Base-by-base conservation (phyloP, 352 stramenopile species). In the Discostella stelligera region DNA sequence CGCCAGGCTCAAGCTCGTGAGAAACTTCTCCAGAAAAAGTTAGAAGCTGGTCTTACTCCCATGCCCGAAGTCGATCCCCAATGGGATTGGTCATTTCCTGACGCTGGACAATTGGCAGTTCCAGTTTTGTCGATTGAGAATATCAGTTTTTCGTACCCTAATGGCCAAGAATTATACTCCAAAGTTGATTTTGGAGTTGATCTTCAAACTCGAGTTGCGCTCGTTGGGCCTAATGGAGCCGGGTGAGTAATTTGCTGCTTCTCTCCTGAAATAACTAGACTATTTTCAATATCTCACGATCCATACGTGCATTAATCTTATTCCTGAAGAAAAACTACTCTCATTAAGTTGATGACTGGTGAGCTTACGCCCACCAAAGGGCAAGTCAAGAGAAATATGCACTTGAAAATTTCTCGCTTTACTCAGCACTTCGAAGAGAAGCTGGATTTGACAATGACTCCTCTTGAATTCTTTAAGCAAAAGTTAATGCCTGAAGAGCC, bases 361-460 rank as follows among this genome's bases (percentile, higher is more conserved):
- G 94, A 98, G 60, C 88, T 98, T 27, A 86, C 93, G 59, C 95
- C 97, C 13, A 95, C 96, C 52, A 92, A 92, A 58, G 96, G 96
- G 37, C 95, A 97, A 65, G 91, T 99, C 27, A 96, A 96, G 70
- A 94, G 93, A 46, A 97, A 99, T 87, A 95, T 85, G 71, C 97
- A 98, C 85, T 88, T 99, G 52, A 94, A 95, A 82, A 96, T 98
- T 63, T 96, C 95, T 49, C 91, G 94, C 30, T 99, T 98, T 81
- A 98, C 95, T 62, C 97, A 99, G 92, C 97, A 99, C 79, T 98
- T 98, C 69, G 96, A 98, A 20, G 97, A 99, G 76, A 95, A 98
- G 63, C 82, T 99, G 10, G 96, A 99, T 81, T 89, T 98, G 80
- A 85, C 85, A 0, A 96, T 97, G 89, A 93, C 92, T 7, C 96